phyloP scores from a whole-genome alignment of 2,329 filamentous ascomycete species.

The Fusarium denticulatum region DNA sequence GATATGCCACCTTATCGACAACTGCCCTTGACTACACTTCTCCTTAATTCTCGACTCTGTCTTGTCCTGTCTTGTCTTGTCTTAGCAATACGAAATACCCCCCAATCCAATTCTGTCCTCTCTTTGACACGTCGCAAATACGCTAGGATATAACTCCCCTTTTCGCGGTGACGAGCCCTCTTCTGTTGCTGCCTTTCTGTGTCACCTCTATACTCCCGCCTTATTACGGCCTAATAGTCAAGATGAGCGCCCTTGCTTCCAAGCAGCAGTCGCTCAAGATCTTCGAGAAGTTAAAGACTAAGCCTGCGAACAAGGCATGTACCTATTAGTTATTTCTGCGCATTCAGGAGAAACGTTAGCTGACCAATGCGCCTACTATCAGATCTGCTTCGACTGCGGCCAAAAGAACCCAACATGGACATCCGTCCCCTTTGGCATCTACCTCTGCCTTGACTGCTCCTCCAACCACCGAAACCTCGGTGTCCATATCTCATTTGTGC shows the following conservation, averaged over 20 bases:
- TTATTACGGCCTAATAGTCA: constrained; percentile 47
- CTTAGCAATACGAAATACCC: constrained; percentile 22
- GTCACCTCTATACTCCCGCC: constrained; percentile 9
- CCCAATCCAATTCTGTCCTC: constrained; percentile 20
- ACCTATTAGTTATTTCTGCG: neutral
- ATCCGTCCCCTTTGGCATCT: constrained; percentile 96
- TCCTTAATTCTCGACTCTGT: constrained; percentile 47
- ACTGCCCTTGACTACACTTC: constrained; percentile 45
- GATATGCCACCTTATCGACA: constrained; percentile 56
- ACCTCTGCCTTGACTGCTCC: constrained; percentile 97
- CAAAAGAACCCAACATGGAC: constrained; percentile 99
- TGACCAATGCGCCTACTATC: constrained; percentile 17
- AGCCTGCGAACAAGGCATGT: constrained; percentile 91
- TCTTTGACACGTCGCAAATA: constrained; percentile 34
- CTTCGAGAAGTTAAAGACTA: constrained; percentile 96
- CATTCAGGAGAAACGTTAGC: neutral
- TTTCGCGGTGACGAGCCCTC: neutral
- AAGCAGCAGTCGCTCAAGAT: constrained; percentile 97
- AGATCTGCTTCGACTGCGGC: constrained; percentile 98
- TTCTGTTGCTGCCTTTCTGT: neutral
- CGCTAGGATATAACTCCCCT: neutral
- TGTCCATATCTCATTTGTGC: constrained; percentile 98
- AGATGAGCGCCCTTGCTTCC: constrained; percentile 76
- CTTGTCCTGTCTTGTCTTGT: constrained; percentile 22
- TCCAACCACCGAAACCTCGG: constrained; percentile 97